phyloP scores from a whole-genome alignment of 345 rosid genomes.

The Rubroshorea leprosula region DNA sequence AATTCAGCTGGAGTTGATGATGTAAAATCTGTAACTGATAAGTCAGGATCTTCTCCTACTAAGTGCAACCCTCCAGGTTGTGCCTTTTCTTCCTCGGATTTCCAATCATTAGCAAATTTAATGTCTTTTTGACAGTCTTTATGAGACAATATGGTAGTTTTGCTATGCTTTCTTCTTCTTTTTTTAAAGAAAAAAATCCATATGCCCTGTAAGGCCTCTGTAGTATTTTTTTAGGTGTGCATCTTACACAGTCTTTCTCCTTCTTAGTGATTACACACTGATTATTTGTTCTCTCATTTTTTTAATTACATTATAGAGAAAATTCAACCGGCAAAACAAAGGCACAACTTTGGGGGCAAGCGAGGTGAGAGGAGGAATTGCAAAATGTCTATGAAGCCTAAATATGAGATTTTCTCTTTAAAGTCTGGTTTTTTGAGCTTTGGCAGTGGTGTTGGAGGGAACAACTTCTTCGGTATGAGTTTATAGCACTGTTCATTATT shows the following conservation, averaged over 20 bases:
- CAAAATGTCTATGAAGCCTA: conserved; percentile 46
- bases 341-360: conserved; percentile 39
- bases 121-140: background rate
- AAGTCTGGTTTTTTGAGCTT: conserved; percentile 44
- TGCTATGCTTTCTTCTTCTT: no score
- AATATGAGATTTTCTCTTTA: conserved; percentile 36
- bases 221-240: no score
- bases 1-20: conserved; percentile 33
- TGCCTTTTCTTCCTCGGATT: conserved; percentile 15
- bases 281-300: conserved; percentile 12
- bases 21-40: conserved; percentile 36
- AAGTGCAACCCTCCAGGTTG: conserved; percentile 40
- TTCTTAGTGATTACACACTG: conserved; percentile 4
- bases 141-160: background rate
- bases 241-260: no score
- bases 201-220: no score
- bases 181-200: background rate
- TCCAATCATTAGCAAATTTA: background rate
- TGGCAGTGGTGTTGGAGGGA: conserved; percentile 47
- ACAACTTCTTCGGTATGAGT: conserved; percentile 58
- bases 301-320: conserved; percentile 43
- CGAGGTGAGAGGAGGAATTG: conserved; percentile 68
- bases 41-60: conserved; percentile 29
- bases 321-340: conserved; percentile 47
- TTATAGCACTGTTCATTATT: background rate